A percentile compares a stretch with the other conserved stretches of the same genome.
phyloP scores from a whole-genome alignment of 352 stramenopile genomes.

The Globisporangium uncinulatum region DNA sequence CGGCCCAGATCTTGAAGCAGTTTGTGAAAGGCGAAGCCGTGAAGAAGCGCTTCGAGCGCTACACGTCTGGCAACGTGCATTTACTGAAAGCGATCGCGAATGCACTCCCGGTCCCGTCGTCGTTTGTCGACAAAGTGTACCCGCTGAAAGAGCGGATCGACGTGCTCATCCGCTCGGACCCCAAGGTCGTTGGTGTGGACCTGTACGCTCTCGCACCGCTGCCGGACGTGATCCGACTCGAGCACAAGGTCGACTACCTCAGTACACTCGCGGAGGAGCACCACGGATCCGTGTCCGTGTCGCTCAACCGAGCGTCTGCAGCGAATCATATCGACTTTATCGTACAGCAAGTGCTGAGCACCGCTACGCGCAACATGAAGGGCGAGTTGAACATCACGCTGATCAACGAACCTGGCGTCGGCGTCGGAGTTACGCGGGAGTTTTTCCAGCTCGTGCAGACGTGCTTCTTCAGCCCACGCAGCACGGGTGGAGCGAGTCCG shows the following conservation, averaged over 20 bases:
- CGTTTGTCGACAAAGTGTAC: constrained; percentile 29
- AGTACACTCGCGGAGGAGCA: constrained; percentile 52
- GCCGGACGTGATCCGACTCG: constrained; percentile 38
- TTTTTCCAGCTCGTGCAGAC: constrained; percentile 73
- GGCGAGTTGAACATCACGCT: constrained; percentile 59
- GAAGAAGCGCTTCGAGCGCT: constrained; percentile 40
- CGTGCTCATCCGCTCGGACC: constrained; percentile 56
- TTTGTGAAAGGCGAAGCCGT: constrained; percentile 47
- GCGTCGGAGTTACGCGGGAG: constrained; percentile 55
- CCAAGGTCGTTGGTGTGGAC: constrained; percentile 64
- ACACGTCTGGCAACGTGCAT: constrained; percentile 34
- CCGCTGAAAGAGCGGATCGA: constrained; percentile 48
- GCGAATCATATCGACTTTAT: constrained; percentile 71
- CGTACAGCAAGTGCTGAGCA: constrained; percentile 56
- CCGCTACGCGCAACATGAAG: constrained; percentile 36
- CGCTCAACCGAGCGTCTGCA: constrained; percentile 51
- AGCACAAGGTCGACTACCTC: constrained; percentile 79
- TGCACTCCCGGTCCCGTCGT: constrained; percentile 28
- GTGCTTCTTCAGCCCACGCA: constrained; percentile 44
- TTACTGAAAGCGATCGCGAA: constrained; percentile 42
- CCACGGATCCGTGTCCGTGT: constrained; percentile 40
- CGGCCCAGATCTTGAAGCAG: constrained; percentile 31
- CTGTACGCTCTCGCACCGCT: constrained; percentile 55
- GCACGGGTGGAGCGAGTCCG: neutral
- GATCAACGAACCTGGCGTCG: constrained; percentile 63